These are phyloP conservation scores for Nitzschia putrida DNA, from an alignment of 108 stramenopile species.

Conservation along the genomic window DNA sequence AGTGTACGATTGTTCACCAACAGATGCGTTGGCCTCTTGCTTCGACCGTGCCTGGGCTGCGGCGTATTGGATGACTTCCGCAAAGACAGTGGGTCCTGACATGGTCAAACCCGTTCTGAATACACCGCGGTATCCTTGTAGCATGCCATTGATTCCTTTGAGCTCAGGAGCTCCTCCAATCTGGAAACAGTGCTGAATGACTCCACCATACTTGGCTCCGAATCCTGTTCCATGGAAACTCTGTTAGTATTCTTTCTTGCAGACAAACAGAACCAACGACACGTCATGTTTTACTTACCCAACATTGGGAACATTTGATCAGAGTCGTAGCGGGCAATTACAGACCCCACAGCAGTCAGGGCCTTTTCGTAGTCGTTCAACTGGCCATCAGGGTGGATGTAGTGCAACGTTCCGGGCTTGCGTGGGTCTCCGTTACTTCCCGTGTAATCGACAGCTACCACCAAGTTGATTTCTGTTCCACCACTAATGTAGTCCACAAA, in stretches of 20 bases:
- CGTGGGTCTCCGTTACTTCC: slow-evolving; percentile 87
- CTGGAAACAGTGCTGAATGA: slow-evolving; percentile 79
- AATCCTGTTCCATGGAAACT: slow-evolving; percentile 53
- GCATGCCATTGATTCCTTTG: slow-evolving; percentile 65
- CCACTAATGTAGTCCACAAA: slow-evolving; percentile 76
- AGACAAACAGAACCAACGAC: too few species aligned
- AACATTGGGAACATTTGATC: slow-evolving; percentile 83
- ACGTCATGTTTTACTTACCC: slow-evolving; percentile 4
- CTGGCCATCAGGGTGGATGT: slow-evolving; percentile 58
- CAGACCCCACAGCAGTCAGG: slow-evolving; percentile 62
- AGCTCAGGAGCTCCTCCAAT: slow-evolving; percentile 56
- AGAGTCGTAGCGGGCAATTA: slow-evolving; percentile 78
- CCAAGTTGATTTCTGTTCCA: slow-evolving; percentile 66
- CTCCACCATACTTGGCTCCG: slow-evolving; percentile 85
- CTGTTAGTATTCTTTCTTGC: too few species aligned
- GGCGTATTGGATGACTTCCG: slow-evolving; percentile 77
- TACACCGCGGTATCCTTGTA: slow-evolving; percentile 68
- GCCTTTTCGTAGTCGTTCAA: slow-evolving; percentile 84
- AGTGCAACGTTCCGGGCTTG: slow-evolving; percentile 76
- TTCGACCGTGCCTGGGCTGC: slow-evolving; percentile 50
- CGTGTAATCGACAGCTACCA: slow-evolving; percentile 90
- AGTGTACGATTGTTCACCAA: slow-evolving; percentile 59
- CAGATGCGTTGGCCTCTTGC: slow-evolving; percentile 32
- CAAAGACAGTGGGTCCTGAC: slow-evolving; percentile 88
- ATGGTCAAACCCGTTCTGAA: slow-evolving; percentile 72